Percentiles rank a stretch among this genome's conserved stretches.
Conservation (phyloP, 345 rosid species). For the Excoecaria cochinchinensis region DNA sequence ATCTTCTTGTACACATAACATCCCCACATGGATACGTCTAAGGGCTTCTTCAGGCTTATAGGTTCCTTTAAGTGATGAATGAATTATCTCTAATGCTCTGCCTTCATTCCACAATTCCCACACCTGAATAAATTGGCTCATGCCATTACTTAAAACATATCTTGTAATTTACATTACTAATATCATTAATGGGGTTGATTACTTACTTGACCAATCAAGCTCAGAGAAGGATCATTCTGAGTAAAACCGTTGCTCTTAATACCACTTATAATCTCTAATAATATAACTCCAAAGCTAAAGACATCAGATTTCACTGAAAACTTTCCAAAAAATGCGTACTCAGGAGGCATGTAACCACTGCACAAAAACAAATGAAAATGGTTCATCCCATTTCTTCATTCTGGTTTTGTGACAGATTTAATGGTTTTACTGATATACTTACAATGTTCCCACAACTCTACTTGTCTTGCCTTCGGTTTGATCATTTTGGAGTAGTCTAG, state of each 20-base stretch:
- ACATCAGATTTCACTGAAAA: conserved; percentile 27
- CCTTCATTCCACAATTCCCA: no score
- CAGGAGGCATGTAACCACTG: conserved; percentile 32
- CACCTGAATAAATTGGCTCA: background rate
- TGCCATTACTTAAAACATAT: no score
- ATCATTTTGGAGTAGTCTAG: conserved; percentile 50
- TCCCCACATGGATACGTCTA: conserved; percentile 15
- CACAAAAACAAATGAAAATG: background rate
- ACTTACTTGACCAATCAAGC: conserved; percentile 15
- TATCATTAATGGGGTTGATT: background rate
- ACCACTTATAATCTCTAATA: conserved; percentile 22
- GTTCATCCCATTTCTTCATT: no score
- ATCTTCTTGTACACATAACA: conserved; percentile 18
- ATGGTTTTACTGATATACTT: conserved; percentile 27
- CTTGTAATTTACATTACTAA: no score
- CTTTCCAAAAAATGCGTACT: conserved; percentile 18
- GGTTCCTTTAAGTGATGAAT: background rate
- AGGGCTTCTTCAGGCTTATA: background rate
- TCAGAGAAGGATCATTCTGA: background rate
- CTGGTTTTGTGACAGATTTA: background rate
- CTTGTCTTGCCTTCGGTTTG: conserved; percentile 50
- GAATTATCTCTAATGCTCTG: no score
- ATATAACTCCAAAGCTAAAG: conserved; percentile 27
- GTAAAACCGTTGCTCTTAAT: background rate
- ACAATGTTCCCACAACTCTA: conserved; percentile 72